Conservation (phyloP, 495 filamentous ascomycete genomes). For the Penicillium verhagenii region DNA sequence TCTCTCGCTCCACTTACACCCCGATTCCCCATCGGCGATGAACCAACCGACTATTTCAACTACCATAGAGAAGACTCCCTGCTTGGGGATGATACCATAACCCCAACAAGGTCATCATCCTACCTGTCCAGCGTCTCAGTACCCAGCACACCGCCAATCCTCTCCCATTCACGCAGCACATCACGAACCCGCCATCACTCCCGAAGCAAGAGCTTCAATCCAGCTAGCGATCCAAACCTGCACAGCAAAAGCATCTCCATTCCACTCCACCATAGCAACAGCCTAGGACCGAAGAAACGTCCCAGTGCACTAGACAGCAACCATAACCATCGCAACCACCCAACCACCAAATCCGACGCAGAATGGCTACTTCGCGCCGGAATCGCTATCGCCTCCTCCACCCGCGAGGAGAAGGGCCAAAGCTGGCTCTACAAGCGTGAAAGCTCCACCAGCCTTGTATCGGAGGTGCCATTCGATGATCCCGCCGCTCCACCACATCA, state of each 20-base stretch:
- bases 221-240: slow-evolving; percentile 39
- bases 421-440: slow-evolving; percentile 72
- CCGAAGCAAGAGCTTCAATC: slow-evolving; percentile 38
- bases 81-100: slow-evolving; percentile 8
- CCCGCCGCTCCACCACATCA: neutral
- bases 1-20: slow-evolving; percentile 67
- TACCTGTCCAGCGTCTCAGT: slow-evolving; percentile 47
- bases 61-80: slow-evolving; percentile 10
- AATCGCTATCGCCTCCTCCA: slow-evolving; percentile 64
- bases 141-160: slow-evolving; percentile 46
- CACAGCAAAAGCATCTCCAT: slow-evolving; percentile 22
- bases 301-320: neutral
- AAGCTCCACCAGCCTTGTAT: slow-evolving; percentile 66
- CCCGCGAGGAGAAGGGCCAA: slow-evolving; percentile 76
- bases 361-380: slow-evolving; percentile 78
- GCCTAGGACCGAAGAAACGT: slow-evolving; percentile 15
- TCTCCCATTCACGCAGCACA: slow-evolving; percentile 47
- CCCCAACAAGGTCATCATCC: slow-evolving; percentile 33
- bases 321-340: slow-evolving; percentile 10
- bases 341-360: slow-evolving; percentile 41
- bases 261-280: slow-evolving; percentile 29
- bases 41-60: slow-evolving; percentile 36
- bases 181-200: slow-evolving; percentile 38
- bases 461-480: slow-evolving; percentile 31
- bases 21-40: slow-evolving; percentile 58